Evolutionary conservation across 192 early-diverging fungal genomes (phyloP), one percentile per base, ranked within the genome.

Genomic region (Phycomyces nitens): DNA sequence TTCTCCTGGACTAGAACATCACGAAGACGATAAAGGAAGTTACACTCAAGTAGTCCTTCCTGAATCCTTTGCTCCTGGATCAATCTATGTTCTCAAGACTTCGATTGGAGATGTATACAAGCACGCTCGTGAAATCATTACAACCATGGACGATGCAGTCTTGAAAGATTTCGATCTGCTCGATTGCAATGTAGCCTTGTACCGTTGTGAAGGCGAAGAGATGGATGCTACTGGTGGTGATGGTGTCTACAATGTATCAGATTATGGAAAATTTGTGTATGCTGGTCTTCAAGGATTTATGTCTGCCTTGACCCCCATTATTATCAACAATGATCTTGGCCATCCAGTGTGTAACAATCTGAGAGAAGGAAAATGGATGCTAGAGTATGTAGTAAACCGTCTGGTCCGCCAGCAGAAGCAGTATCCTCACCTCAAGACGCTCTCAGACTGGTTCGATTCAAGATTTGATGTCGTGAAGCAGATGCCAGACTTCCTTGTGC

Each of bases 231-330:
- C 86, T 14, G 82, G 78, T 68, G 92, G 86, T 29, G 84, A 94
- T 64, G 88, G 89, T 18, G 82, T 74, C 8, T 99, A 99, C 69
- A 82, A 96, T 51, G 85, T 99, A 43, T 96, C 97, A 1, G 86
- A 84, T n/a, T 79, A 86, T 67, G 97, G 96, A 0, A 49, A 71
- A 12, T 71, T 97, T 9, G 75, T 90, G 0, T 99, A 97, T 69
- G 92, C 90, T 69, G 97, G 97, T 5, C 65, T 99, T 18, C 91
- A 97, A 78, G 97, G 97, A 1, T 94, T 93, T 65, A 84, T 92
- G 61, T 88, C 93, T 21, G 86, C 88, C 3, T 79, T 97, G 14
- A 75, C 79, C n/a, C 80, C 85, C 3, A 89, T 95, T 16, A 90
- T 93, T 23, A 81, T 84, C 9, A 80, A 81, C 53, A 99, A 96